phyloP scores from a whole-genome alignment of 768 basidiomycete genomes.

The Boletellus sp. region DNA sequence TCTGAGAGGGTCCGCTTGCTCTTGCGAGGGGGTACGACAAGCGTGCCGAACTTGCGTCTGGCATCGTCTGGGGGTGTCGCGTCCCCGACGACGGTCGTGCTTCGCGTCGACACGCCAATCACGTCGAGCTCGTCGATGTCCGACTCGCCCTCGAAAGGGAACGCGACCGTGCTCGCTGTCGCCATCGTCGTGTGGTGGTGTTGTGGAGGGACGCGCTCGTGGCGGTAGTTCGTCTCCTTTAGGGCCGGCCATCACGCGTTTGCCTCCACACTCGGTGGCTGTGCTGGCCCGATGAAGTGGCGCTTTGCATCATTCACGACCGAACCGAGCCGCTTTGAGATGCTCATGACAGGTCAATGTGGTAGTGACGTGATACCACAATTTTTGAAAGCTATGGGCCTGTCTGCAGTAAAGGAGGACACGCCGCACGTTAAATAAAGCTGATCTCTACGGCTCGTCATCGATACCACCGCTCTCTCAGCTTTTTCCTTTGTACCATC shows the following conservation, averaged over 20 bases:
- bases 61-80: constrained; percentile 19
- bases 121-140: constrained; percentile 31
- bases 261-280: constrained; percentile 4
- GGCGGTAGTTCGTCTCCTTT: not conserved
- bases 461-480: constrained; percentile 70
- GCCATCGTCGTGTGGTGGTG: not conserved
- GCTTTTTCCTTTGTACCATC: constrained; percentile 66
- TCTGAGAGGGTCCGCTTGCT: constrained; percentile 20
- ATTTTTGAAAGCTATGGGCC: too few species aligned
- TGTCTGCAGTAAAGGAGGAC: too few species aligned
- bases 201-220: not conserved
- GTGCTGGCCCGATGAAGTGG: not conserved
- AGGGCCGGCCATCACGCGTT: constrained; percentile 29
- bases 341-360: too few species aligned
- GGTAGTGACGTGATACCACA: too few species aligned
- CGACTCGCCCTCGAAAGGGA: constrained; percentile 7
- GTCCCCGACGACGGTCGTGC: constrained; percentile 29
- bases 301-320: too few species aligned
- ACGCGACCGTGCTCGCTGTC: constrained; percentile 3
- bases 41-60: not conserved
- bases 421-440: not conserved
- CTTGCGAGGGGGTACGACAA: constrained; percentile 11
- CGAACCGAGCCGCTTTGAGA: too few species aligned
- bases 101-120: constrained; percentile 24
- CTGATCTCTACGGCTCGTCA: not conserved